Evolutionary conservation across 2,329 filamentous ascomycete genomes (phyloP), one percentile per base, ranked within the genome.

Genomic region (Calycina herbarum): DNA sequence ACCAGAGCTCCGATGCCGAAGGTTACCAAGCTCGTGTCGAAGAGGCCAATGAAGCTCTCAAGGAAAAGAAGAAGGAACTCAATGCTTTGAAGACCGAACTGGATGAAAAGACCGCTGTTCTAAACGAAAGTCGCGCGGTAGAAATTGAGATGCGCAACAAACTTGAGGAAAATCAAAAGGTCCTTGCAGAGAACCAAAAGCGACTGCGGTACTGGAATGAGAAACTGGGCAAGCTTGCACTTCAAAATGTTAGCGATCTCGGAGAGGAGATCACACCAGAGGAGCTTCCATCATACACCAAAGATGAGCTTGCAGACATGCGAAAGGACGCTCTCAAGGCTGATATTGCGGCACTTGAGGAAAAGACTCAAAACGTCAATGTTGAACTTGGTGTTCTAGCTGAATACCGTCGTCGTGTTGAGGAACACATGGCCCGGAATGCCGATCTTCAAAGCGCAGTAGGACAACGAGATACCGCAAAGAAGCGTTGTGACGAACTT

Each of bases 71-170:
- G 78, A 86, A 90, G 71, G 91, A 95, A 76, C 85, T 99, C 2
- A 85, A 88, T 58, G 82, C 86, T 10, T 78, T 98, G 64, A 99
- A 98, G 80, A 82, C 86, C 3, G 92, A 97, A 73, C 84, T 98
- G 11, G 94, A 99, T 70, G 89, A 91, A 72, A 96, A 94, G 82
- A 90, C 87, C 1, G 81, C 89, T 0, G 93, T 96, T 76, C 84
- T 98, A 64, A 97, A 98, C 75, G 90, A 93, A 74, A 96, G 91
- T 0, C 87, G 94, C 10, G 94, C 93, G 0, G 82, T 90, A 2
- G 95, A 99, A 78, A 97, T 99, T 67, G 95, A 99, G 78, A 97
- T 98, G 93, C 91, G 92, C 69, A 98, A 98, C 79, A 96, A 96
- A 80, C 88, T 99, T 1, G 95, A 98, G 75, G 94, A 98, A 76